phyloP scores from a whole-genome alignment of 768 basidiomycete species.

The Trametes gibbosa region DNA sequence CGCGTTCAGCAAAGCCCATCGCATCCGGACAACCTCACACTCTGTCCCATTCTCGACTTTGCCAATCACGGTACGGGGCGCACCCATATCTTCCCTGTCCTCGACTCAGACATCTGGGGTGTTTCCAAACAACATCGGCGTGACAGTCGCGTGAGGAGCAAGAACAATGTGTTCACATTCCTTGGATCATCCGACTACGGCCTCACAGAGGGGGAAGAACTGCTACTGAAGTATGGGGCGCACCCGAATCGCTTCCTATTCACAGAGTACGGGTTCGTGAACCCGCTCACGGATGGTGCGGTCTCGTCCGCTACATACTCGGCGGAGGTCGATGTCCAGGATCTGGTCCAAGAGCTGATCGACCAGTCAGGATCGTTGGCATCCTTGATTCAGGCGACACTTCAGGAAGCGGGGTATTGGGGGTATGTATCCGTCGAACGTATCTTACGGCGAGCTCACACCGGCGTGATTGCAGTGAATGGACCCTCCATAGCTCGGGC shows the following conservation, averaged over 20 bases:
- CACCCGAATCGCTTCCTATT: conserved; percentile 79
- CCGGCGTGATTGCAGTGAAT: conserved; percentile 57
- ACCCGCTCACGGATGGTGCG: conserved; percentile 31
- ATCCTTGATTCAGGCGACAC: conserved; percentile 46
- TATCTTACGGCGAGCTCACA: background rate
- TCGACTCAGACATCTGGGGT: conserved; percentile 34
- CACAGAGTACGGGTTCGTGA: conserved; percentile 89
- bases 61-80: conserved; percentile 66
- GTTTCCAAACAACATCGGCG: conserved; percentile 33
- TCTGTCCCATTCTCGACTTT: conserved; percentile 90
- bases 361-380: conserved; percentile 39
- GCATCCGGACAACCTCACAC: conserved; percentile 74
- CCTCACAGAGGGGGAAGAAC: conserved; percentile 55
- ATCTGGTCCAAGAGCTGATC: conserved; percentile 51
- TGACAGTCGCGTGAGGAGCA: conserved; percentile 33
- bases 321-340: conserved; percentile 65
- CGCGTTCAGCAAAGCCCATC: conserved; percentile 47
- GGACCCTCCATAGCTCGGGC: conserved; percentile 68
- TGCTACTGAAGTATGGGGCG: conserved; percentile 75
- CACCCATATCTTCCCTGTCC: conserved; percentile 44
- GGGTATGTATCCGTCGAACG: conserved; percentile 47
- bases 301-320: conserved; percentile 29
- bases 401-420: conserved; percentile 77
- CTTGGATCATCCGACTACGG: conserved; percentile 35
- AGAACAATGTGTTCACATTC: conserved; percentile 43